These are phyloP conservation scores for Xylaria sp. DNA, from an alignment of 2,329 filamentous ascomycete genomes.

Conservation along the genomic window DNA sequence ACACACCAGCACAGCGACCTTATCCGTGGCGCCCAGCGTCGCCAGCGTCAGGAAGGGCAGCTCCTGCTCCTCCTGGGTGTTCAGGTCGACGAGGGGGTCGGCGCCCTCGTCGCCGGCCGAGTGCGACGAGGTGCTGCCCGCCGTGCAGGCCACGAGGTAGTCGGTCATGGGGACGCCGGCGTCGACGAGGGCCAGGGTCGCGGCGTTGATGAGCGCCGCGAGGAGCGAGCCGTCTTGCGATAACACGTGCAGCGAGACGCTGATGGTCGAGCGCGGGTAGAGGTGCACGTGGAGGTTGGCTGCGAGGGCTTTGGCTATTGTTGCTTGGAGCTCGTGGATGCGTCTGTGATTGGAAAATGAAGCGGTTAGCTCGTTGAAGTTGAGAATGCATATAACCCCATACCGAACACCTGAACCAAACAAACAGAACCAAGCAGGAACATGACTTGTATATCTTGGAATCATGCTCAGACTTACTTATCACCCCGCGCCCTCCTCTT, in stretches of 20 bases:
- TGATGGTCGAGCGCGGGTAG: constrained; percentile 88
- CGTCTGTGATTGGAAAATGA: constrained; percentile 64
- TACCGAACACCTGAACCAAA: neutral
- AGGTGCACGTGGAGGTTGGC: constrained; percentile 84
- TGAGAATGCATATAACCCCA: neutral
- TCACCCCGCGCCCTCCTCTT: constrained; percentile 80
- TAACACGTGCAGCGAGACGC: constrained; percentile 85
- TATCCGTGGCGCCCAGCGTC: constrained; percentile 78
- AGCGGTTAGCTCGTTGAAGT: neutral
- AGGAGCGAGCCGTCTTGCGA: constrained; percentile 91
- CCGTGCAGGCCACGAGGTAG: constrained; percentile 88
- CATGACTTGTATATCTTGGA: too few relatives aligned
- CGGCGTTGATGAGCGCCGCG: constrained; percentile 89
- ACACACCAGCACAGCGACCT: constrained; percentile 82
- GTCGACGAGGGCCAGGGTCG: constrained; percentile 90
- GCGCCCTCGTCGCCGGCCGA: constrained; percentile 73
- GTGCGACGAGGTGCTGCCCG: constrained; percentile 79
- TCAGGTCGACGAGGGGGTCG: constrained; percentile 84
- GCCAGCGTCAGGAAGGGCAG: constrained; percentile 89
- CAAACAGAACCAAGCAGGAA: neutral
- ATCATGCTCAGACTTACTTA: constrained; percentile 67
- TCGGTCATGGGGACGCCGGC: constrained; percentile 96
- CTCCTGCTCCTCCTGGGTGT: constrained; percentile 84
- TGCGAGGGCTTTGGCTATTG: constrained; percentile 80
- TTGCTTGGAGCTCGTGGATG: constrained; percentile 82